phyloP scores from a whole-genome alignment of 192 early-diverging fungal species.

The Mortierella alpina region DNA sequence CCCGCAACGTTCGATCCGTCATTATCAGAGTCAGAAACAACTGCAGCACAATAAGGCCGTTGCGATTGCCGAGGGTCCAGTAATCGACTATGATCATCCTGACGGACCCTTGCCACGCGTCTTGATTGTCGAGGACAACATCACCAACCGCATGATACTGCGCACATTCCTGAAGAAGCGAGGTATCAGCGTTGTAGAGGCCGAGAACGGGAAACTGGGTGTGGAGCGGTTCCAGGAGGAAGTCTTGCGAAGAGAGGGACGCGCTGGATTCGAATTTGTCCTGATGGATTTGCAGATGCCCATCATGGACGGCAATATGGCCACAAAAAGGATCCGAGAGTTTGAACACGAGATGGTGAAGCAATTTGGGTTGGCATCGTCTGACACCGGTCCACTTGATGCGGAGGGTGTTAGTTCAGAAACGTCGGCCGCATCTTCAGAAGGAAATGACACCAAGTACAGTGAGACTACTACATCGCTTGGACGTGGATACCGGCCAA shows the following conservation, averaged over 20 bases:
- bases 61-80: not conserved
- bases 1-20: slow-evolving; percentile 25
- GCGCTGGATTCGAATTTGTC: slow-evolving; percentile 52
- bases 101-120: slow-evolving; percentile 31
- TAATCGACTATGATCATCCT: not conserved
- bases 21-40: slow-evolving; percentile 15
- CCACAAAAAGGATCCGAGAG: slow-evolving; percentile 55
- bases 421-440: not conserved
- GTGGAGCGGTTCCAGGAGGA: slow-evolving; percentile 55
- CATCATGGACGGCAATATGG: slow-evolving; percentile 59
- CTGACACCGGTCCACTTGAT: too few relatives aligned
- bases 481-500: slow-evolving; percentile 29
- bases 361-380: not conserved
- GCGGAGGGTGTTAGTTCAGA: too few relatives aligned
- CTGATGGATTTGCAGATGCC: slow-evolving; percentile 64
- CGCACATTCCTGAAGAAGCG: slow-evolving; percentile 56
- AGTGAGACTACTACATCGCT: not conserved
- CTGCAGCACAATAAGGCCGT: not conserved
- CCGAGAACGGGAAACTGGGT: slow-evolving; percentile 57
- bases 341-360: slow-evolving; percentile 35
- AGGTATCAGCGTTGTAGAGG: slow-evolving; percentile 53
- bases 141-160: slow-evolving; percentile 57
- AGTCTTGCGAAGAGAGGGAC: slow-evolving; percentile 21
- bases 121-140: slow-evolving; percentile 60
- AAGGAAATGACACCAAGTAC: not conserved